Conservation (phyloP, 2,329 filamentous ascomycete genomes). For the Chrysoporthe cubensis region DNA sequence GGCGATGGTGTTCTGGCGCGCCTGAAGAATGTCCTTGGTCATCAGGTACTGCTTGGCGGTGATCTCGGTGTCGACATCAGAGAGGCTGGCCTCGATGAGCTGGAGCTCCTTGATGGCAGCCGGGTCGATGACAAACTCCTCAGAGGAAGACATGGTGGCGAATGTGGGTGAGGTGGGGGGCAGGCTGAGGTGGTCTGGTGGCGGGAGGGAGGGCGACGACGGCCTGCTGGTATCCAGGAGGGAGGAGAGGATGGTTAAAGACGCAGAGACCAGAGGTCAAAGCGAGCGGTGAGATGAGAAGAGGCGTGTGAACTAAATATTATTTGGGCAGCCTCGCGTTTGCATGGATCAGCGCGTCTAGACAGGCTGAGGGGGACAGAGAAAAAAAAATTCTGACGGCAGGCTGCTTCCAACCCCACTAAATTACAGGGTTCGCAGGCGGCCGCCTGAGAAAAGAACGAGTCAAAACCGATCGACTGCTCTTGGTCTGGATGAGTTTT, state of each 20-base stretch:
- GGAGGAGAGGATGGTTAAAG: not conserved
- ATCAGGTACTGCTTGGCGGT: conserved; percentile 39
- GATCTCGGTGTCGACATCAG: conserved; percentile 40
- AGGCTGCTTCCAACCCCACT: conserved; percentile 5
- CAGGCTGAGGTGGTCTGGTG: not conserved
- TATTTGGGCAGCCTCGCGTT: conserved; percentile 7
- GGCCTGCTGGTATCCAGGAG: not conserved
- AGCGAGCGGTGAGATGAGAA: not conserved
- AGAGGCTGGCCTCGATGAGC: conserved; percentile 37
- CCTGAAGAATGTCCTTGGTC: conserved; percentile 51
- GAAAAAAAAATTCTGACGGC: conserved; percentile 25
- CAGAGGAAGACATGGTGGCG: conserved; percentile 38
- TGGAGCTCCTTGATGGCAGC: conserved; percentile 40
- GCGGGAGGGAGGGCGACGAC: not conserved
- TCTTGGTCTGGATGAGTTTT: not conserved
- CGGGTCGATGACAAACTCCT: conserved; percentile 37
- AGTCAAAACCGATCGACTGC: conserved; percentile 19
- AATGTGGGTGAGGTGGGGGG: not conserved
- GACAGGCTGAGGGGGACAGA: conserved; percentile 5
- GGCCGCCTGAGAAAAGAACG: not conserved
- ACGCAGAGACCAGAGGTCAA: not conserved
- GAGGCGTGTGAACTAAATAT: conserved; percentile 15
- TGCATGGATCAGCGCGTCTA: conserved; percentile 19
- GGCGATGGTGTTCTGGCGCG: conserved; percentile 60
- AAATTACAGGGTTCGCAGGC: not conserved